Percentiles rank a stretch among this genome's conserved stretches.
These are phyloP conservation scores for Microthlaspi erraticum DNA, from an alignment of 345 rosid genomes.

Conservation along the genomic window DNA sequence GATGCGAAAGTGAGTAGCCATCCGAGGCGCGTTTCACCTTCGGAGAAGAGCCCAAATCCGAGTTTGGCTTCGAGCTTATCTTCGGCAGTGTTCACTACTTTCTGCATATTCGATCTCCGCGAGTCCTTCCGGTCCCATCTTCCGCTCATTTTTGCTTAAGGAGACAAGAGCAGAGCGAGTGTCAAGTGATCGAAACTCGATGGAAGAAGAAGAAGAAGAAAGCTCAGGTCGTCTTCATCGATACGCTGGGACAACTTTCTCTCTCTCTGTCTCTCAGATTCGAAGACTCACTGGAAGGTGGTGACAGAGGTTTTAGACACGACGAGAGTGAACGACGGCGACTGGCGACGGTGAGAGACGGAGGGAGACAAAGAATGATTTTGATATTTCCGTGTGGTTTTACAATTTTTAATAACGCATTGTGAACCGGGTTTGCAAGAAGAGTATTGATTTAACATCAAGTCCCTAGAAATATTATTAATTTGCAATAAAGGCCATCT, in stretches of 20 bases:
- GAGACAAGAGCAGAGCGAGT: conserved; percentile 31
- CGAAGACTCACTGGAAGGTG: no score
- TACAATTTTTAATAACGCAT: no score
- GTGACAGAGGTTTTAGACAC: no score
- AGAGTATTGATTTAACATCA: no score
- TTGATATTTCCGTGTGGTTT: no score
- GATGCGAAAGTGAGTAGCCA: conserved; percentile 88
- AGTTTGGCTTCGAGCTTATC: conserved; percentile 87
- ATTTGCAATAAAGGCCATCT: no score
- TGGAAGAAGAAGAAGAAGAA: conserved; percentile 43
- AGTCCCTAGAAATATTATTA: no score
- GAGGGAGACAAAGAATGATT: no score
- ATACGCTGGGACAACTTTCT: conserved; percentile 76
- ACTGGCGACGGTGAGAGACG: no score
- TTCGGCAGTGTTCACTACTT: conserved; percentile 68
- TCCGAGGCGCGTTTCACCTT: conserved; percentile 92
- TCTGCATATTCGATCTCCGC: conserved; percentile 66
- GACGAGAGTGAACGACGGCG: no score
- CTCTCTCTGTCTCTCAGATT: conserved; percentile 43
- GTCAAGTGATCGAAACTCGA: conserved; percentile 39
- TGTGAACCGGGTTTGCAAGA: no score
- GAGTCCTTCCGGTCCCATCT: conserved; percentile 58
- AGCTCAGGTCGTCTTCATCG: conserved; percentile 75
- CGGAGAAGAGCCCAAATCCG: conserved; percentile 84
- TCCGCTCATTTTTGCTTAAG: conserved; percentile 42